Base-by-base conservation (phyloP, 176 grass and related monocot genomes). In the Elymus sibiricus region DNA sequence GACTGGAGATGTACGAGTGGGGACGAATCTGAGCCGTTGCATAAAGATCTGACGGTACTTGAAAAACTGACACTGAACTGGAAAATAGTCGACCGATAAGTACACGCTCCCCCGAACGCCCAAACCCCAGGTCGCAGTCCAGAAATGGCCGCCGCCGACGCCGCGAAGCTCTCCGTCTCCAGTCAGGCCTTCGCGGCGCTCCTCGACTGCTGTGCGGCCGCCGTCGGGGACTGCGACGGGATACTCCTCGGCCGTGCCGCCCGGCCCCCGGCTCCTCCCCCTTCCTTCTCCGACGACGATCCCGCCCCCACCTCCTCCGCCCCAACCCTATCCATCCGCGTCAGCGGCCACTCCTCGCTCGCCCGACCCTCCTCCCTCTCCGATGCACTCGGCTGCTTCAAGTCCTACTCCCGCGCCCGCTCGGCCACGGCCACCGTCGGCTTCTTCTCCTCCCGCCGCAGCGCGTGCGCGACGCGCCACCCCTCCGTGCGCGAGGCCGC, bases 401-500 rank as follows among this genome's bases (percentile, higher is more conserved):
- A 70, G 35, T 39, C 86, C 71, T 70, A 66, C 31, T 39, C 40
- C 55, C 32, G 31, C 40, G 15, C 12, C 10, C 42, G 64, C 51
- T 7, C 42, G 42, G 42, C 11, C 42, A 44, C 74, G 21, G 32
- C 61, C 42, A 27, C 67, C 25, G 19, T 91, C 25, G 86, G 90
- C 34, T 91, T 87, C 82, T 91, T 88, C 82, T 91, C 90, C 53
- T 83, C 82, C n/a, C 86, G 86, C 64, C 82, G 86, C 68, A 34
- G 68, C 32, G 42, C 42, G 42, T 44, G 42, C 2, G 63, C 86
- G 25, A 78, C 78, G 2, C 64, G 85, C 55, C 90, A 78, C 64
- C 86, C 86, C 64, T 91, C 90, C 64, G 88, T 91, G 82, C 82
- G 90, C 70, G 86, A 91, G 90, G 82, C 70, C 40, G 77, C 86